Base-by-base conservation (phyloP, 345 rosid genomes). In the Bruguiera sexangula region DNA sequence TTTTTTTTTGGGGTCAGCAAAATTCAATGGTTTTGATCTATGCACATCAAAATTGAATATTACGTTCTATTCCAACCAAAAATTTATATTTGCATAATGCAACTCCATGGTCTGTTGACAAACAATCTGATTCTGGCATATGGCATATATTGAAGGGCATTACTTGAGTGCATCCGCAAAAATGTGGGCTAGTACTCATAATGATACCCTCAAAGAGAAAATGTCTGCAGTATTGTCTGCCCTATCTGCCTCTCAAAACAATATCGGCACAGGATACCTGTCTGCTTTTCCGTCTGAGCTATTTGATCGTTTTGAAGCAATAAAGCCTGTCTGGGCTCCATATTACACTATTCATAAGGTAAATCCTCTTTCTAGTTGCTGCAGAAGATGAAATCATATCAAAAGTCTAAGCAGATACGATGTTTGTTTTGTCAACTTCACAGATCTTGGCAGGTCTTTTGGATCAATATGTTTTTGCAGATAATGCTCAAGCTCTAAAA, bases 311-410 rank as follows among this genome's bases (percentile, higher is more conserved):
- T 85, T 89, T 58, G 96, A 91, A 78, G 90, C 90, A 69, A 61
- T 91, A 56, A 69, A 67, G 50, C 89, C 89, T 37, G 97, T 95
- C 4, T 95, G 99, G 97, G 99, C 97, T 72, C 97, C 99, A 18
- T 95, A 95, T 78, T 95, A 95, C 78, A 95, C 97, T 60, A 87
- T 95, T 70, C 97, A 95, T 84, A 95, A 95, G 93, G 96, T 89
- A 68, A 8, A n/a, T 55, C 59, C 27, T 26, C 27, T n/a, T 22
- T 55, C 59, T 55, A 7, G 3, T 55, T 55, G 22, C 59, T 55
- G 10, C 27, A 0, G 13, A 5, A 1, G 6, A 0, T 55, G 13
- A 3, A 55, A 26, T 55, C 59, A 55, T 21, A 8, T 55, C 59
- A 22, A 21, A 3, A 21, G 59, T 55, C 59, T 26, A 55, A 7